Conservation (phyloP, 352 stramenopile genomes). For the Hyaloperonospora brassicae region DNA sequence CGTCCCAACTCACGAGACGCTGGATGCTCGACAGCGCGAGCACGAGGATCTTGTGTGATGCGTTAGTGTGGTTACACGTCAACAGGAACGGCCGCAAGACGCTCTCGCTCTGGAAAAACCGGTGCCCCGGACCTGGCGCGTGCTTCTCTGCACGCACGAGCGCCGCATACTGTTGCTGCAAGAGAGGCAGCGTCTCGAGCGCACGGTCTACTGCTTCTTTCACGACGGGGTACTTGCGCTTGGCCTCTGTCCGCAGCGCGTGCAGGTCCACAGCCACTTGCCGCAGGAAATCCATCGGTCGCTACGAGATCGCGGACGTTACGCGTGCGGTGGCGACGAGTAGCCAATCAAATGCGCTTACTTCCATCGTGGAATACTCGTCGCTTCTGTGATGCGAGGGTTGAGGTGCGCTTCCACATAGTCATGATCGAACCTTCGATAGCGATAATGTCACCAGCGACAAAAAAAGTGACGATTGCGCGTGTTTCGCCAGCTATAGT, state of each 20-base stretch:
- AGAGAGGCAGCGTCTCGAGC: conserved; percentile 87
- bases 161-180: conserved; percentile 92
- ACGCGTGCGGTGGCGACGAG: conserved; percentile 14
- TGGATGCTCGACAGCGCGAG: conserved; percentile 93
- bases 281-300: conserved; percentile 87
- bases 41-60: conserved; percentile 89
- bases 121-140: conserved; percentile 84
- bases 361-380: too few species aligned
- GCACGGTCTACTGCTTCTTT: conserved; percentile 94
- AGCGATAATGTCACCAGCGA: too few species aligned
- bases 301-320: conserved; percentile 22
- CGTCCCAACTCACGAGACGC: conserved; percentile 91
- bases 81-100: conserved; percentile 95
- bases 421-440: too few species aligned
- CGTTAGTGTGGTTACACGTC: conserved; percentile 95
- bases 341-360: conserved; percentile 1
- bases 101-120: conserved; percentile 91
- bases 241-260: conserved; percentile 72
- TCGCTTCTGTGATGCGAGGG: too few species aligned
- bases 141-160: conserved; percentile 60
- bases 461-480: too few species aligned
- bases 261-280: conserved; percentile 86
- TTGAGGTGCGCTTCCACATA: too few species aligned
- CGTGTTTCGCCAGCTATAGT: too few species aligned
- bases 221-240: conserved; percentile 90